A percentile compares a stretch with the other conserved stretches of the same genome.
phyloP scores from a whole-genome alignment of 345 rosid species.

The Anastatica hierochuntica region DNA sequence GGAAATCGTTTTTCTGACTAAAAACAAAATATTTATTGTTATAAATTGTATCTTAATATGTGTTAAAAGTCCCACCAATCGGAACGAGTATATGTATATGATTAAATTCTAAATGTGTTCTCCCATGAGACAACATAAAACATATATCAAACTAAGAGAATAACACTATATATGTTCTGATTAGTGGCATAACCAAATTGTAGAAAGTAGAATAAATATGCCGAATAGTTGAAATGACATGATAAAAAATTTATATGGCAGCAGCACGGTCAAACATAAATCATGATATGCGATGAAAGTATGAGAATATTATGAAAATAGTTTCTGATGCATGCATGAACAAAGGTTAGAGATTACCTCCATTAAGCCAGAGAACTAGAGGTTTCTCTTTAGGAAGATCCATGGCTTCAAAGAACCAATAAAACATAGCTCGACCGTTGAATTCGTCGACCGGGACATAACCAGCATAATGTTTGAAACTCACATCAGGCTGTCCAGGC shows the following conservation, averaged over 20 bases:
- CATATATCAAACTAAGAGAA: too few relatives aligned
- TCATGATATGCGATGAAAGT: neutral
- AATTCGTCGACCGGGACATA: constrained; percentile 56
- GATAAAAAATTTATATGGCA: neutral
- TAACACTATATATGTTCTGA: too few relatives aligned
- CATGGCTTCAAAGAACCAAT: constrained; percentile 77
- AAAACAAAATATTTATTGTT: too few relatives aligned
- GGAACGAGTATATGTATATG: too few relatives aligned
- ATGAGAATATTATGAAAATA: too few relatives aligned
- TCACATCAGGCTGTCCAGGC: constrained; percentile 77
- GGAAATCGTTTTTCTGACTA: too few relatives aligned
- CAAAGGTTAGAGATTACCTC: constrained; percentile 45
- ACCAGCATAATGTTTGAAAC: constrained; percentile 74
- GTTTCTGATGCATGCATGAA: too few relatives aligned
- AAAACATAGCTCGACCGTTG: constrained; percentile 76
- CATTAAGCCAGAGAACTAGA: constrained; percentile 91
- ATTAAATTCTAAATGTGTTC: constrained; percentile 3
- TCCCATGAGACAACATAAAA: neutral
- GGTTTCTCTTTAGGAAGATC: constrained; percentile 51
- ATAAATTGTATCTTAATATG: too few relatives aligned
- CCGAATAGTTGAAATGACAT: neutral
- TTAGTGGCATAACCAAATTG: neutral
- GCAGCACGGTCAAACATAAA: neutral
- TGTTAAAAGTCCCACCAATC: too few relatives aligned
- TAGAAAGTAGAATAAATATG: neutral